Base-by-base conservation (phyloP, 805 yeast genomes). In the Zygoascus tannicola region DNA sequence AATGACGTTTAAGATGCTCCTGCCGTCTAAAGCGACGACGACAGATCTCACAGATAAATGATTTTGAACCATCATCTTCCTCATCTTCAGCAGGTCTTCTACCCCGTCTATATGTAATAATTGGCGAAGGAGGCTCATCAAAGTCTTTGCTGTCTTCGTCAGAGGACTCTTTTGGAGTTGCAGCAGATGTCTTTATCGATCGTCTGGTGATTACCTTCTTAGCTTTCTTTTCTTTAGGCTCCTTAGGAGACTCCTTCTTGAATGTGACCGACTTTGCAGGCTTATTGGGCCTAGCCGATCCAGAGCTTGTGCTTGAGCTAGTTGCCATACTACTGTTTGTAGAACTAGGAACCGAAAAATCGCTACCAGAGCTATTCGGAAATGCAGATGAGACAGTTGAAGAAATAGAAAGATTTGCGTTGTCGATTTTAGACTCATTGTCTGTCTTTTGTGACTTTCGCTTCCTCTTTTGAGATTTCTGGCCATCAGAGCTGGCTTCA, bases 1-100 rank as follows among this genome's bases (percentile, higher is more conserved):
- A 75, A 55, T 82, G 92, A 47, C 92, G 70, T 57, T 80, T 80
- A 52, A 82, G 63, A 59, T 82, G 92, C 55, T 82, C 92, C 58
- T 81, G 85, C 52, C 92, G 70, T 56, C 80, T 77, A 63, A 82
- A 82, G 38, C 75, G 59, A 51, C 88, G 70, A 39, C 73, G 69
- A 58, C 90, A 81, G 54, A 69, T 73, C 26, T 73, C 74, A 58
- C 88, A 81, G 14, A 74, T 73, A 56, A 72, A 81, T 35, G 76
- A 76, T 60, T 80, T 80, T 8, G 71, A 41, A 4, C 59, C 55
- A 50, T 66, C 69, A 22, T 43, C 39, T 5, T n/a, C 22, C 14
- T 40, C 43, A 3, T 40, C 38, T 54, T 78, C 84, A 40, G 73
- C 75, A 49, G 81, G 84, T 58, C 78, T 79, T 34, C 85, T 69